Percentiles rank a stretch among this genome's conserved stretches.
Evolutionary conservation across 2,329 filamentous ascomycete genomes (phyloP).

Genomic region (Coniochaeta sp.): DNA sequence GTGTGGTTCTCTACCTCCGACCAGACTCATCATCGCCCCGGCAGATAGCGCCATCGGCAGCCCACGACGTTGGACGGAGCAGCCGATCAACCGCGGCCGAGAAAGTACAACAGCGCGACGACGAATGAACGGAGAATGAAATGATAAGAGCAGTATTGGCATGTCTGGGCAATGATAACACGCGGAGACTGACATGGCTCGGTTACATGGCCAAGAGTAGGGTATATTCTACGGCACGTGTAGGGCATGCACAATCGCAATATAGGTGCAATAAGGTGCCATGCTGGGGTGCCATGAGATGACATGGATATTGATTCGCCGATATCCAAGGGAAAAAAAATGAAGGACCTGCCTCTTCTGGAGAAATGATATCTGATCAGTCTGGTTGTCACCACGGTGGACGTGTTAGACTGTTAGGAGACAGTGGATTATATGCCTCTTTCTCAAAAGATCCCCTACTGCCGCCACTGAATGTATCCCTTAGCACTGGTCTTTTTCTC

Average conservation of each 20-base stretch:
- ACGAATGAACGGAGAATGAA: neutral
- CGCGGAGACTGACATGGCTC: neutral
- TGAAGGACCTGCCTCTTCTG: neutral
- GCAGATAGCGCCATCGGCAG: slow-evolving; percentile 2
- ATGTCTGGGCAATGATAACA: neutral
- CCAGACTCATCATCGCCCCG: neutral
- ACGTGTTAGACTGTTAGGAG: neutral
- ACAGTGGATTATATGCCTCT: no score
- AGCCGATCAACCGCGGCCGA: neutral
- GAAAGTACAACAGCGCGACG: neutral
- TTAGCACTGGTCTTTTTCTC: neutral
- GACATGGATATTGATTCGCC: neutral
- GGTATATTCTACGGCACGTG: slow-evolving; percentile 1
- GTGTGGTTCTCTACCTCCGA: neutral
- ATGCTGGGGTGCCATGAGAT: neutral
- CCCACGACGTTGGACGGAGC: neutral
- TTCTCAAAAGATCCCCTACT: no score
- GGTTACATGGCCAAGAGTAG: neutral
- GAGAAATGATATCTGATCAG: neutral
- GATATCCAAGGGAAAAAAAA: neutral
- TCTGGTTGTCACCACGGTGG: neutral
- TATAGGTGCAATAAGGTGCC: slow-evolving; percentile 1
- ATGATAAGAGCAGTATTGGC: neutral
- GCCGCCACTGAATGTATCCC: no score
- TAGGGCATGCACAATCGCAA: neutral